Evolutionary conservation across 306 rosid genomes (phyloP).

Genomic region (Rosa lucieae): DNA sequence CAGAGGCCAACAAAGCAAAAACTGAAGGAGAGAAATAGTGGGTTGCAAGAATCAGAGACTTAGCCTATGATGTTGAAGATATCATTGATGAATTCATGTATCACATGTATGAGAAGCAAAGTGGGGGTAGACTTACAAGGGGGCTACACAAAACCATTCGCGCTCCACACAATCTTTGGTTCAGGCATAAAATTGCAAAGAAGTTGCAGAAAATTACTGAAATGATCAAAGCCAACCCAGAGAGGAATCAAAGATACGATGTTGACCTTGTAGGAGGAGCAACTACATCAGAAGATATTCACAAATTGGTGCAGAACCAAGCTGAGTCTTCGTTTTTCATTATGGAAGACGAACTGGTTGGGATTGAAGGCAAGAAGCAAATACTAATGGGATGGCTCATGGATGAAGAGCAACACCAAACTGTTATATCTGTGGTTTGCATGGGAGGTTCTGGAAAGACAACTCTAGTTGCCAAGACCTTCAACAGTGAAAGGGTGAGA

Average conservation of each 20-base stretch:
- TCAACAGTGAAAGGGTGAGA: too few species aligned
- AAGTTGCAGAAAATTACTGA: background rate
- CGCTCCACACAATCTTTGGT: background rate
- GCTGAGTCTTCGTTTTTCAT: too few species aligned
- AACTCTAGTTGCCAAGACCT: too few species aligned
- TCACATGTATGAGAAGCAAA: background rate
- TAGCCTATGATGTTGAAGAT: background rate
- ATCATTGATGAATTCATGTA: constrained; percentile 14
- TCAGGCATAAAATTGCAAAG: background rate
- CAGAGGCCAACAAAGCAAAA: background rate
- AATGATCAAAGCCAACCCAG: background rate
- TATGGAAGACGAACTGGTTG: too few species aligned
- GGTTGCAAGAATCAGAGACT: background rate
- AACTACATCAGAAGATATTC: background rate
- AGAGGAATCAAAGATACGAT: background rate
- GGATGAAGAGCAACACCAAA: too few species aligned
- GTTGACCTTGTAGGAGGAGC: background rate
- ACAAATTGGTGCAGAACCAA: too few species aligned
- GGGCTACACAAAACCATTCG: background rate
- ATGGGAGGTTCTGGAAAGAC: too few species aligned
- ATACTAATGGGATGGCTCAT: too few species aligned
- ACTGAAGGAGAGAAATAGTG: background rate
- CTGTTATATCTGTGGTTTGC: too few species aligned
- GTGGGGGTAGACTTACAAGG: background rate
- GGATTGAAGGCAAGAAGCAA: too few species aligned